Conservation (phyloP, 1,284 basidiomycete species). For the Cryptococcus jaspeensis region DNA sequence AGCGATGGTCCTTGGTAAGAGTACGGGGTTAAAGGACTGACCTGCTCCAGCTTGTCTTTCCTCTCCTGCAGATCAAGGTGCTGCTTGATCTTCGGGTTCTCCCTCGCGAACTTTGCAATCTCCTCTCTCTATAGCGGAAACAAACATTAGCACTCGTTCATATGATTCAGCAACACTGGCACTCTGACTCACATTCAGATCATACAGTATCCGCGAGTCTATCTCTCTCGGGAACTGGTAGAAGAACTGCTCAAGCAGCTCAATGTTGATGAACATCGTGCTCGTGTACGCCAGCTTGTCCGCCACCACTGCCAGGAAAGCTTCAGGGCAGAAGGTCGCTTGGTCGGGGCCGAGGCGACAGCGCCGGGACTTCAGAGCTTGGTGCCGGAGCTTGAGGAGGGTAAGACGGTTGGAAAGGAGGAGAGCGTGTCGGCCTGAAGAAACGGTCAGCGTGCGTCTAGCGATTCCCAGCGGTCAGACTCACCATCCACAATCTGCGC, state of each 20-base stretch:
- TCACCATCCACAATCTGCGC: conserved; percentile 84
- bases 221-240: conserved; percentile 99
- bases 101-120: conserved; percentile 80
- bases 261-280: conserved; percentile 98
- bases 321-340: conserved; percentile 90
- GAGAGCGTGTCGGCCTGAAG: conserved; percentile 82
- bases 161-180: neutral
- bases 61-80: conserved; percentile 96
- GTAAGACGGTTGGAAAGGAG: conserved; percentile 77
- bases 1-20: neutral
- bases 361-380: conserved; percentile 79
- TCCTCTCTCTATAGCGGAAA: conserved; percentile 60
- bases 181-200: conserved; percentile 64
- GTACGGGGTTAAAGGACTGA: conserved; percentile 39
- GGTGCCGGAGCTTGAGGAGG: conserved; percentile 79
- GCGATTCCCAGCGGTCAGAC: conserved; percentile 34
- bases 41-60: conserved; percentile 97
- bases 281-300: conserved; percentile 96
- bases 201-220: conserved; percentile 88
- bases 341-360: conserved; percentile 83
- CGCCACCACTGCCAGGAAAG: conserved; percentile 93
- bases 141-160: neutral
- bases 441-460: neutral
- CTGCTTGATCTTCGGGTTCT: conserved; percentile 80
- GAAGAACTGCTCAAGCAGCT: conserved; percentile 96